A percentile compares a stretch with the other conserved stretches of the same genome.
Evolutionary conservation across 768 basidiomycete species (phyloP).

Genomic region (Podaxis sp.): DNA sequence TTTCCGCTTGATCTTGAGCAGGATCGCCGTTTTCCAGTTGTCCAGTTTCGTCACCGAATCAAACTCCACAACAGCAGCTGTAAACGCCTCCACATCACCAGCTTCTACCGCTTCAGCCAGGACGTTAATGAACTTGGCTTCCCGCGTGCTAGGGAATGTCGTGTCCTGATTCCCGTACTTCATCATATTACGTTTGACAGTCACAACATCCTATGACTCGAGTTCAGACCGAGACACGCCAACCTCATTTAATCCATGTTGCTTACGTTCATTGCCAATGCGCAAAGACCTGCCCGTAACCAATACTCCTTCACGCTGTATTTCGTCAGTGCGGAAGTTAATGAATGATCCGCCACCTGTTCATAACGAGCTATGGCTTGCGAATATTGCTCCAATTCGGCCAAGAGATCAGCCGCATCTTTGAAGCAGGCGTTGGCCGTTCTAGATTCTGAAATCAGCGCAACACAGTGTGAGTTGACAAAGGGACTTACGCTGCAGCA

Average conservation of each 20-base stretch:
- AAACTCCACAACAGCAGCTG: slow-evolving; percentile 84
- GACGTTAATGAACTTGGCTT: slow-evolving; percentile 82
- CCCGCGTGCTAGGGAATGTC: slow-evolving; percentile 85
- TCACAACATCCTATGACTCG: slow-evolving; percentile 71
- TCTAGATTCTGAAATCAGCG: slow-evolving; percentile 39
- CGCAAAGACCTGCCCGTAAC: slow-evolving; percentile 84
- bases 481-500: slow-evolving; percentile 78
- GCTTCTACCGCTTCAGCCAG: slow-evolving; percentile 70
- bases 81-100: slow-evolving; percentile 61
- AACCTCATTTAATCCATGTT: neutral
- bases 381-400: slow-evolving; percentile 82
- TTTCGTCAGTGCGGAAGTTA: slow-evolving; percentile 84
- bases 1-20: slow-evolving; percentile 82
- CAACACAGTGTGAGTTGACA: neutral
- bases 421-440: slow-evolving; percentile 96
- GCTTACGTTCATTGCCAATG: slow-evolving; percentile 82
- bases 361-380: slow-evolving; percentile 88
- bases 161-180: slow-evolving; percentile 82
- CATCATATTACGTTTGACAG: slow-evolving; percentile 74
- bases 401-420: slow-evolving; percentile 94
- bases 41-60: slow-evolving; percentile 93
- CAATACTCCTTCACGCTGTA: slow-evolving; percentile 99
- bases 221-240: neutral
- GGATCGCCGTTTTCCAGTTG: slow-evolving; percentile 91
- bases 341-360: slow-evolving; percentile 82